A percentile compares a stretch with the other conserved stretches of the same genome.
phyloP scores from a whole-genome alignment of 192 early-diverging fungal genomes.

The Backusella tarrabulga region DNA sequence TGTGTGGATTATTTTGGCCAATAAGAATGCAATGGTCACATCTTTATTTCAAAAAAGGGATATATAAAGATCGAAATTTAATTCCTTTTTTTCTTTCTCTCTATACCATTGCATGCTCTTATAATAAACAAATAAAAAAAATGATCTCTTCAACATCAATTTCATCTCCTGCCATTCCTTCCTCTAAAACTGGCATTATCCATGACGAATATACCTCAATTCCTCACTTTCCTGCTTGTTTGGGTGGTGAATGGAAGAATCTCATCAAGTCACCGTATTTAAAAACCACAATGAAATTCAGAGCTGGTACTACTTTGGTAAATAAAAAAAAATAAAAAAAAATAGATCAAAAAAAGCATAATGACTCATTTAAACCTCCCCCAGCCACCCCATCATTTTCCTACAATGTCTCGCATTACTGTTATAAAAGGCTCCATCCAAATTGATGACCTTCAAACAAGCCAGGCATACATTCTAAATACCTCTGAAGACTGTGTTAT shows the following conservation, averaged over 20 bases:
- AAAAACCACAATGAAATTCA: constrained; percentile 27
- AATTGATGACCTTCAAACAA: constrained; percentile 15
- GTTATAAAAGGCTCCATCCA: constrained; percentile 19
- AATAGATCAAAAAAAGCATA: constrained; percentile 2
- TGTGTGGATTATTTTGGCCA: background rate
- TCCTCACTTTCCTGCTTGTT: constrained; percentile 27
- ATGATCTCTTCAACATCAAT: constrained; percentile 10
- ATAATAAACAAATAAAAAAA: background rate
- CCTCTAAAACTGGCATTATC: background rate
- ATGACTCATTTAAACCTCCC: background rate
- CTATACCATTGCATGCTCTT: background rate
- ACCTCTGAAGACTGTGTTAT: constrained; percentile 19
- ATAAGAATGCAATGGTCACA: background rate
- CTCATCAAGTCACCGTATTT: constrained; percentile 19
- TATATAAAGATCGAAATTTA: constrained; percentile 3
- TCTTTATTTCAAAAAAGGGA: background rate
- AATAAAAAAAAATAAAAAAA: constrained; percentile 5
- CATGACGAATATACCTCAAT: constrained; percentile 19
- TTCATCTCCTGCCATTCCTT: constrained; percentile 3
- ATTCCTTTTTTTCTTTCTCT: background rate
- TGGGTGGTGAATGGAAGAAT: constrained; percentile 28
- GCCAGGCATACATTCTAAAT: constrained; percentile 19
- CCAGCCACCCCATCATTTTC: constrained; percentile 29
- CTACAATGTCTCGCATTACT: constrained; percentile 14
- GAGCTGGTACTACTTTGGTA: constrained; percentile 19